phyloP scores from a whole-genome alignment of 148 eudicot genomes.

The Rhododendron ovatum region DNA sequence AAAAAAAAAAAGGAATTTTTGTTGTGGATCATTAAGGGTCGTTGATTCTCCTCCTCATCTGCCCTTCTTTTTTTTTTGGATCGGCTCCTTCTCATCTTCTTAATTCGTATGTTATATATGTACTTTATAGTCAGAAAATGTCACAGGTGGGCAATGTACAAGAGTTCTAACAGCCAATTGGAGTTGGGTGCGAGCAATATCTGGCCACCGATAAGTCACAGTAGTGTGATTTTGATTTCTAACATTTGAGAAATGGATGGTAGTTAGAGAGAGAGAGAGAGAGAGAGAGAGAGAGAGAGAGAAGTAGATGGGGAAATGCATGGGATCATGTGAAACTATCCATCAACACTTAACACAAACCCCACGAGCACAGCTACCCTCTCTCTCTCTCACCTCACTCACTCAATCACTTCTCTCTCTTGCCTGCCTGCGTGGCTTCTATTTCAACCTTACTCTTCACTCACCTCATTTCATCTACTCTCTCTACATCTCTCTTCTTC shows the following conservation, averaged over 20 bases:
- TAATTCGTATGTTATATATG: neutral
- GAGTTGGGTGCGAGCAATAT: neutral
- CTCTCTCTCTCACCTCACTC: too few relatives aligned
- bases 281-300: neutral
- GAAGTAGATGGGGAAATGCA: neutral
- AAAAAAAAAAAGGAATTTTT: too few relatives aligned
- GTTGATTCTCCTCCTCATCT: too few relatives aligned
- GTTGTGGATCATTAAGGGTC: too few relatives aligned
- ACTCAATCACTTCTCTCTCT: neutral
- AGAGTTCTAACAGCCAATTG: neutral
- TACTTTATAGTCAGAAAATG: neutral
- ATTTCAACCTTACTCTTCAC: neutral
- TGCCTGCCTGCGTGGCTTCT: too few relatives aligned
- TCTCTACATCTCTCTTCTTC: neutral
- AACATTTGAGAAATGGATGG: neutral
- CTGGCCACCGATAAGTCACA: neutral
- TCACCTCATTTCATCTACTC: neutral
- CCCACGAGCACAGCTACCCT: conserved; percentile 10
- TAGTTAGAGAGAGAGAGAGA: neutral
- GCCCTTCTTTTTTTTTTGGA: neutral
- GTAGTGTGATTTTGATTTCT: neutral
- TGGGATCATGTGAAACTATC: conserved; percentile 6
- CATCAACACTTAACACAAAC: neutral
- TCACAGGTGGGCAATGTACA: neutral
- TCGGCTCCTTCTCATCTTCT: neutral